Base-by-base conservation (phyloP, 306 rosid species). In the Arachis hypogaea region DNA sequence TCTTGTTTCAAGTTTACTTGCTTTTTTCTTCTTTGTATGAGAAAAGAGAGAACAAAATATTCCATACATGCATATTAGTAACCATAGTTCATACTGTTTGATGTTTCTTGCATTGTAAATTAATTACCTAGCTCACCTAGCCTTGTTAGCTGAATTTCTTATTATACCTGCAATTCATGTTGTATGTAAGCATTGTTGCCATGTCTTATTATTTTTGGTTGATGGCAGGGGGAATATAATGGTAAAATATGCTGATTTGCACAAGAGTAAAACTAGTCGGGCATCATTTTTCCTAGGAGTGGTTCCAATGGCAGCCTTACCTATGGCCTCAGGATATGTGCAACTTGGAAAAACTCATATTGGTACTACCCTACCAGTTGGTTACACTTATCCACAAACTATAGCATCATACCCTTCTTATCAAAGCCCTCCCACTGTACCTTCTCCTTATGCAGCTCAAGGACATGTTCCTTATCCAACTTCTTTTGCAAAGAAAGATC, bases 221-320 rank as follows among this genome's bases (percentile, higher is more conserved):
- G 38, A 66, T 80, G 80, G 77, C 85, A 92, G 96, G 98, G 91
- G 96, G 81, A 14, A 14, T 14, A 14, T 14, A 14, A 14, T 14
- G 14, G 14, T 14, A 14, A 14, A 14, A 14, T 14, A 88, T 72
- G 63, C 66, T 89, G 62, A 78, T 82, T 49, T 91, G 84, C 59
- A 90, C 89, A 90, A 83, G 79, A 79, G 87, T 70, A 86, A 84
- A 80, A 79, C 83, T 42, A 69, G 78, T 4, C 92, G 80, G 73
- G 65, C 78, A 3, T 82, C 80, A 72, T 52, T 85, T 60, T 52
- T 91, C 4, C 14, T 83, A 30, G 77, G 89, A 62, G 59, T 74
- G 56, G 78, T 72, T 84, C 88, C 91, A 33, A 76, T 85, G 88
- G 57, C 89, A 66, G 82, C 80, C 33, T 61, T 85, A 44, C 88